Evolutionary conservation across 1,284 basidiomycete genomes (phyloP), one percentile per base, ranked within the genome.

Genomic region (Malassezia nana): DNA sequence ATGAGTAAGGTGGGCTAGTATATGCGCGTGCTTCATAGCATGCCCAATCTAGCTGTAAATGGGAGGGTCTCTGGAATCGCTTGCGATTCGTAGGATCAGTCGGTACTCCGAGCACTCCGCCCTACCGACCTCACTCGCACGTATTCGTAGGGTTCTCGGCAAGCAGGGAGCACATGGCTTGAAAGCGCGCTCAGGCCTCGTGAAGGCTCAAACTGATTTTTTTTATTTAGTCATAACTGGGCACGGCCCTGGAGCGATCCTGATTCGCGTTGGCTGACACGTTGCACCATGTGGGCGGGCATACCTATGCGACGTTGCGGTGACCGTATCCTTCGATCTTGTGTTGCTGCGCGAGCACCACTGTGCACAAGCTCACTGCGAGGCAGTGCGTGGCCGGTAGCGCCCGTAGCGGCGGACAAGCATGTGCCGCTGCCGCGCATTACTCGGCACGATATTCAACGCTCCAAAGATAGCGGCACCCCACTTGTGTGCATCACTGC

Each of bases 401-500:
- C 52, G 6, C 38, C 31, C 3, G 26, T 35, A 15, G 30, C 31
- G 3, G 45, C 31, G 2, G 22, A 30, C 22, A 15, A 30, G 31
- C 24, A 33, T 29, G 13, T 13, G 24, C 25, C 28, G 13, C 16
- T 20, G 38, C 28, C 46, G 4, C 46, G 35, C 3, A 28, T 49
- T 5, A 39, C 25, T 4, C 32, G 26, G 12, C 16, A 33, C 12
- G 46, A 49, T 20, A 16, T 33, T 29, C 31, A 29, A 9, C 18
- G 15, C 4, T n/a, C 26, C 20, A 25, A 43, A 33, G 41, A 29
- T 20, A 33, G 25, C 20, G 31, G 42, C 26, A 20, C 32, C n/a
- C 53, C 45, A 25, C 55, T 63, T 15, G 53, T 56, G 33, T 64
- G 66, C 33, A 48, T 74, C 13, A 74, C 72, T 6, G 72, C 72